These are phyloP conservation scores for Leishmania arabica DNA, from an alignment of 208 protist genomes.

Conservation along the genomic window DNA sequence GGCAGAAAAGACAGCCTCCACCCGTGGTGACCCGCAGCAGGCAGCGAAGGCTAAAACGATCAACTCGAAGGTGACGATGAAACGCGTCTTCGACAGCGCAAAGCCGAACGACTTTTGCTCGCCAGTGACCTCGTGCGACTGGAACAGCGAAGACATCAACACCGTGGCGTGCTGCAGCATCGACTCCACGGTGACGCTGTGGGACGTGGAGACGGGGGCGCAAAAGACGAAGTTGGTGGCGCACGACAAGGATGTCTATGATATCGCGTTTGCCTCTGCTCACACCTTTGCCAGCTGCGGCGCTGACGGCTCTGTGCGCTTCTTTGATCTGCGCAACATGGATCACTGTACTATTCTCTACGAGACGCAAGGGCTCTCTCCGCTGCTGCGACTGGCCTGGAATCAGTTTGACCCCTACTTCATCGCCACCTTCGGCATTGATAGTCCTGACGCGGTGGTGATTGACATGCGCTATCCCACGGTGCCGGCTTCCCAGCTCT, in stretches of 20 bases:
- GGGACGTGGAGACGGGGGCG: slow-evolving; percentile 93
- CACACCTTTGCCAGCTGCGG: slow-evolving; percentile 97
- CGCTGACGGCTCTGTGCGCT: slow-evolving; percentile 97
- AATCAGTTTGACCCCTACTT: slow-evolving; percentile 98
- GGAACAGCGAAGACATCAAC: slow-evolving; percentile 96
- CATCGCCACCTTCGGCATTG: slow-evolving; percentile 96
- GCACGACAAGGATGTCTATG: slow-evolving; percentile 99
- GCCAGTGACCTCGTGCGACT: slow-evolving; percentile 99
- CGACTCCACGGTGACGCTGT: slow-evolving; percentile 99
- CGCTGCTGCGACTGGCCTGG: slow-evolving; percentile 97
- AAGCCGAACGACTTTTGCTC: slow-evolving; percentile 97
- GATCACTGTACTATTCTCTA: slow-evolving; percentile 99
- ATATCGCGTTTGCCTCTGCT: slow-evolving; percentile 96
- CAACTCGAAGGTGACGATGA: slow-evolving; percentile 87
- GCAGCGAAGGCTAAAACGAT: slow-evolving; percentile 38
- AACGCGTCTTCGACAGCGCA: slow-evolving; percentile 82
- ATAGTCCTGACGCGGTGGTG: slow-evolving; percentile 93
- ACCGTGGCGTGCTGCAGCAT: slow-evolving; percentile 98
- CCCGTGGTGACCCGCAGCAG: slow-evolving; percentile 14
- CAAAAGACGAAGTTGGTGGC: slow-evolving; percentile 98
- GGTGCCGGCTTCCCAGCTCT: slow-evolving; percentile 83
- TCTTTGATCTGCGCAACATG: slow-evolving; percentile 97
- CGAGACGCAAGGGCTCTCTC: slow-evolving; percentile 90
- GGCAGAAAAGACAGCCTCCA: slow-evolving; percentile 13
- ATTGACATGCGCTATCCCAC: slow-evolving; percentile 95